Percentiles rank a stretch among this genome's conserved stretches.
phyloP scores from a whole-genome alignment of 1,284 basidiomycete species.

The Athelia psychrophila region DNA sequence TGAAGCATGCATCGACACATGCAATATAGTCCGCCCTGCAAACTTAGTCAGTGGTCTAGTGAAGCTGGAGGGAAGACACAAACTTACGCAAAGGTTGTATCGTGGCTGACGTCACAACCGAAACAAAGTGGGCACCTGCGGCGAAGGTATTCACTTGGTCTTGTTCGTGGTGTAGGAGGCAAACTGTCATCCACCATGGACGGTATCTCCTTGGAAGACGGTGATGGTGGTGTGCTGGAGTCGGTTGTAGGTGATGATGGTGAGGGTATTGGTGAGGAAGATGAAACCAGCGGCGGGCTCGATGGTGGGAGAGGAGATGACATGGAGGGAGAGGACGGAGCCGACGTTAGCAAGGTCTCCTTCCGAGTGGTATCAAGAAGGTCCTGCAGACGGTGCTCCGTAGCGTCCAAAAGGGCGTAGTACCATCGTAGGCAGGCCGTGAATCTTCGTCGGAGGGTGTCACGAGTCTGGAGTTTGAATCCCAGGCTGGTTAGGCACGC shows the following conservation, averaged over 20 bases:
- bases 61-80: neutral
- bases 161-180: no score
- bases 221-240: no score
- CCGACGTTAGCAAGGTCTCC: no score
- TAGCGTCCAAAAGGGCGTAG: slow-evolving; percentile 3
- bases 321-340: neutral
- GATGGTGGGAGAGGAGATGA: neutral
- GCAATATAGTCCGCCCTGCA: slow-evolving; percentile 9
- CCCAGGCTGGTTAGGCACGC: slow-evolving; percentile 11
- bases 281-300: neutral
- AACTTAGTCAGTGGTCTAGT: neutral
- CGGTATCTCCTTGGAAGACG: no score
- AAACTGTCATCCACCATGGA: no score
- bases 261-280: neutral
- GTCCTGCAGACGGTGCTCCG: neutral
- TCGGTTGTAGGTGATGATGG: neutral
- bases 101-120: slow-evolving; percentile 4
- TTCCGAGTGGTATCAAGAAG: neutral
- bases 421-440: slow-evolving; percentile 12
- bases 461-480: no score
- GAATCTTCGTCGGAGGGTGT: slow-evolving; percentile 12
- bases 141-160: slow-evolving; percentile 15
- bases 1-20: slow-evolving; percentile 20
- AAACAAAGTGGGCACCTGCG: slow-evolving; percentile 14
- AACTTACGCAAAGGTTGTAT: neutral